These are phyloP conservation scores for Quercus berberidifolia DNA, from an alignment of 306 rosid species.

Conservation along the genomic window DNA sequence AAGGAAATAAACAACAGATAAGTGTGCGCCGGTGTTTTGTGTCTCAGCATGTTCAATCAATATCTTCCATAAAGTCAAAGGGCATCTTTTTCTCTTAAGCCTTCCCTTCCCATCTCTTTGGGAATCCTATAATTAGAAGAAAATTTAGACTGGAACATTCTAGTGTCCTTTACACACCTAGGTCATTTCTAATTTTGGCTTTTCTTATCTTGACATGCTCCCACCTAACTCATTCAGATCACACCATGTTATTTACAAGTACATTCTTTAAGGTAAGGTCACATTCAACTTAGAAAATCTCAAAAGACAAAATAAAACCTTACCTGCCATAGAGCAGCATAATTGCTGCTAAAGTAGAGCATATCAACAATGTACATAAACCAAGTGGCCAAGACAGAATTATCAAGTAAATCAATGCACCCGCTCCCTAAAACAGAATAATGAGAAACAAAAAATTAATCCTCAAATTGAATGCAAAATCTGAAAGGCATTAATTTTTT, in stretches of 20 bases:
- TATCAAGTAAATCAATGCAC: slow-evolving; percentile 77
- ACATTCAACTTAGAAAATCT: slow-evolving; percentile 13
- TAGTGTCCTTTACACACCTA: neutral
- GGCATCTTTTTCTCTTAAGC: neutral
- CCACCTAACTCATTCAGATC: neutral
- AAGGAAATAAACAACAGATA: neutral
- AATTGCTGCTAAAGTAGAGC: slow-evolving; percentile 63
- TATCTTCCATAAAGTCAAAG: neutral
- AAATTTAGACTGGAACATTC: neutral
- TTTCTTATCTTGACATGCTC: neutral
- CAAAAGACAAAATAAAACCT: slow-evolving; percentile 27
- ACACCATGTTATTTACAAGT: neutral
- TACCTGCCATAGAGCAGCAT: slow-evolving; percentile 87
- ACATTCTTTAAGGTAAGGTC: slow-evolving; percentile 4
- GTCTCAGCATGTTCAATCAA: slow-evolving; percentile 11
- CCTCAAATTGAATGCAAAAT: slow-evolving; percentile 14
- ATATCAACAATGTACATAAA: slow-evolving; percentile 66
- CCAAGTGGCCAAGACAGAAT: slow-evolving; percentile 92
- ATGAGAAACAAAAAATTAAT: slow-evolving; percentile 14
- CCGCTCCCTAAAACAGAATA: slow-evolving; percentile 58
- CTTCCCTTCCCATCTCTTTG: neutral
- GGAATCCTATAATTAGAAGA: slow-evolving; percentile 4
- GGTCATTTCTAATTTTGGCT: neutral
- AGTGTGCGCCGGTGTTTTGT: neutral
- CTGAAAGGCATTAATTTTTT: slow-evolving; percentile 1